Percentiles rank a stretch among this genome's conserved stretches.
phyloP scores from a whole-genome alignment of 345 rosid genomes.

The Eucalyptus sideroxylon region DNA sequence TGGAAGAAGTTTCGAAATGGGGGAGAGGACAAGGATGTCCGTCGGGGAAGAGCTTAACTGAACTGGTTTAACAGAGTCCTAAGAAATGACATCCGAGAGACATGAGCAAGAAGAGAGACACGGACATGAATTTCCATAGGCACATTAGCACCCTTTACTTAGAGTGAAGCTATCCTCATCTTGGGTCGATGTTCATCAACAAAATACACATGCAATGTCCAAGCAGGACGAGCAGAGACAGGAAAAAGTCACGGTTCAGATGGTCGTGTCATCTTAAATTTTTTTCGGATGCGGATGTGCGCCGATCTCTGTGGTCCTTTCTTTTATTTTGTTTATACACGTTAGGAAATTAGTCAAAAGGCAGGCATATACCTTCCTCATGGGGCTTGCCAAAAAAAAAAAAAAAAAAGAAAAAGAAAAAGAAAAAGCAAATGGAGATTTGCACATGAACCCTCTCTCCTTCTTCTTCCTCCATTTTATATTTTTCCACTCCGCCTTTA shows the following conservation, averaged over 20 bases:
- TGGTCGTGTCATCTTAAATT: background rate
- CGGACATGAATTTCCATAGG: background rate
- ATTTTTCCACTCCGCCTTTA: background rate
- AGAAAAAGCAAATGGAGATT: background rate
- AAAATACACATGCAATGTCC: background rate
- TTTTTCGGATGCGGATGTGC: background rate
- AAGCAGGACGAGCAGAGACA: background rate
- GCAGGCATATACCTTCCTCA: background rate
- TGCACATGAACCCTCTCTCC: background rate
- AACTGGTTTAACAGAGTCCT: background rate
- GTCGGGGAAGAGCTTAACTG: background rate
- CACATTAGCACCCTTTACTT: background rate
- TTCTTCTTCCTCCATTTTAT: background rate
- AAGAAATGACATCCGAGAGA: background rate
- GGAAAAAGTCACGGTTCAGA: background rate
- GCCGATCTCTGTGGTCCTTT: background rate
- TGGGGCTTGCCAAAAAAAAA: no score
- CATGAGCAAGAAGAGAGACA: background rate
- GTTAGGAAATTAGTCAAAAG: background rate
- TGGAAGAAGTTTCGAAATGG: background rate
- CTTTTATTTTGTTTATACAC: background rate
- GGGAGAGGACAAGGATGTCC: background rate
- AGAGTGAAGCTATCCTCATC: background rate
- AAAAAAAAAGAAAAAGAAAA: no score
- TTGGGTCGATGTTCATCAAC: background rate